Evolutionary conservation across 257 asterid genomes (phyloP), one percentile per base, ranked within the genome.

Genomic region (Linaria vulgaris): DNA sequence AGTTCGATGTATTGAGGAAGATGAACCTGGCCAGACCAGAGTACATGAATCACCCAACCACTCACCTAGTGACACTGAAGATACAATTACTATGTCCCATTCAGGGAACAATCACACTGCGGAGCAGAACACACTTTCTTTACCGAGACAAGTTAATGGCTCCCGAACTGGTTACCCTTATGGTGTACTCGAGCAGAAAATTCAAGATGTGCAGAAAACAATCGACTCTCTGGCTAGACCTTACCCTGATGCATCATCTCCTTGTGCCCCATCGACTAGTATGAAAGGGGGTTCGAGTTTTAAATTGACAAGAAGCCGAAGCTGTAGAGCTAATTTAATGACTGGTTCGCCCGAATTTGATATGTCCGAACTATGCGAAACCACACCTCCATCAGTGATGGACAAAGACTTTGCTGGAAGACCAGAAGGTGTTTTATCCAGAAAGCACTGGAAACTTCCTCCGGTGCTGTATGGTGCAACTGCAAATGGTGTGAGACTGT

Each of bases 371-470:
- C 74, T 75, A 71, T 77, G 63, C 39, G 88, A 85, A 70, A 79
- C 78, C 69, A 90, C 97, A 15, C 99, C 99, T 1, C 92, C 96
- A 49, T 66, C 73, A 66, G 87, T 80, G 41, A 65, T 76, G 78
- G 95, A 86, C 64, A 80, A 77, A 39, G 63, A 70, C 71, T 91
- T 72, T 54, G 73, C 80, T 12, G 94, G 95, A 74, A 79, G 91
- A 78, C 90, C 94, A 9, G 89, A 78, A 64, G 77, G 80, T 3
- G 67, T 24, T 19, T 71, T 79, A 45, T 72, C 63, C 63, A 85
- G 97, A 70, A 90, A 88, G 76, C 90, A 87, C 51, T 94, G 96
- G 99, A 85, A 82, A 60, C 76, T 83, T 73, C 92, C 90, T 63
- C 88, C 92, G 1, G 71, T 81, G 61, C 79, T 72, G n/a, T 82